Base-by-base conservation (phyloP, 2,329 filamentous ascomycete genomes). In the Paracorniculantispora psalliotae region DNA sequence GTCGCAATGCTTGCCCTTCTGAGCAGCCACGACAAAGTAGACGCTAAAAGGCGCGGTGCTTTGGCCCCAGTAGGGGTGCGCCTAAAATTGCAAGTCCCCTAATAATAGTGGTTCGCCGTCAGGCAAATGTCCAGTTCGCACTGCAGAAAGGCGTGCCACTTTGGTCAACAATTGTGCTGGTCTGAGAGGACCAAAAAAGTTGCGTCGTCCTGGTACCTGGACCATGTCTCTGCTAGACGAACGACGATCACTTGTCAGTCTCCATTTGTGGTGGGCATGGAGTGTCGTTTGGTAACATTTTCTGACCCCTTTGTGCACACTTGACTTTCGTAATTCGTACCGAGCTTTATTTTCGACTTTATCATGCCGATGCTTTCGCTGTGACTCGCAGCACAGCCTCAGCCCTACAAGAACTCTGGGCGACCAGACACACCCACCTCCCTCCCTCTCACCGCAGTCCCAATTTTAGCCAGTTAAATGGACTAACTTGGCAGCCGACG, bases 1-100 rank as follows among this genome's bases (percentile, higher is more conserved):
- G n/a, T 57, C 54, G 54, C 54, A 57, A 39, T 21, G 54, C 21
- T 57, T 57, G 39, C 54, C 54, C 12, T 35, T 49, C 23, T 15
- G n/a, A 10, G 25, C 23, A 39, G n/a, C n/a, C 43, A 49, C 7
- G n/a, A 12, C 7, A 10, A 51, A 47, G 41, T 17, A 57, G 44
- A 41, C 54, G 44, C 54, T 57, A 57, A 49, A 25, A 25, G 28
- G 44, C 54, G 33, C 54, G 33, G 33, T 47, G 28, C 53, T 17
- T 39, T 10, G 13, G 1, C 15, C 13, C 46, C 21, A 23, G n/a
- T 25, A 12, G 54, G 54, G 54, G 54, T 41, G 35, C 15, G 7
- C n/a, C 54, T 23, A 47, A 19, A n/a, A 49, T 15, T 44, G 17
- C 17, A 5, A 13, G 23, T 4, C 35, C 10, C 10, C n/a, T n/a